phyloP scores from a whole-genome alignment of 1,284 basidiomycete species.

The Vanrija sp. region DNA sequence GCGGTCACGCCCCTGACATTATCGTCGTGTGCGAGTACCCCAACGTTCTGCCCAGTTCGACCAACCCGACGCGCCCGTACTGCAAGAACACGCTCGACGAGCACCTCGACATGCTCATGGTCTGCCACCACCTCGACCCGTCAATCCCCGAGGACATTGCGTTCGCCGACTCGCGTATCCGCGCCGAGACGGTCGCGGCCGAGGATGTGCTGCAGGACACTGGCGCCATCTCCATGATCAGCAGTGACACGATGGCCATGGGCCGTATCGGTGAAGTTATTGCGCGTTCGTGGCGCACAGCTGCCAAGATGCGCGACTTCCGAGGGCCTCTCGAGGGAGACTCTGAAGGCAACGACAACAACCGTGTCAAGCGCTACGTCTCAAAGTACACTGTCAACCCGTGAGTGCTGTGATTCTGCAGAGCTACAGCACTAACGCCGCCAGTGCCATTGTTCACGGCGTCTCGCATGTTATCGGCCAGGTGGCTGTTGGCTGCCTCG shows the following conservation, averaged over 20 bases:
- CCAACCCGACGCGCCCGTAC: slow-evolving; percentile 93
- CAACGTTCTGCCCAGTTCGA: slow-evolving; percentile 95
- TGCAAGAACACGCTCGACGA: slow-evolving; percentile 91
- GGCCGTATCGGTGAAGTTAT: slow-evolving; percentile 94
- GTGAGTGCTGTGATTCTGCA: slow-evolving; percentile 54
- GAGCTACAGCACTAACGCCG: background rate
- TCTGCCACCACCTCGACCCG: slow-evolving; percentile 82
- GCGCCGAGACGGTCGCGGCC: slow-evolving; percentile 93
- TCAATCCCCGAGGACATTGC: slow-evolving; percentile 89
- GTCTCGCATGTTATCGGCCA: slow-evolving; percentile 85
- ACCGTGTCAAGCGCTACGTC: slow-evolving; percentile 94
- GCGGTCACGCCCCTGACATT: slow-evolving; percentile 97
- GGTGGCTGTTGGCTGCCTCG: slow-evolving; percentile 74
- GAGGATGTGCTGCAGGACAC: slow-evolving; percentile 94
- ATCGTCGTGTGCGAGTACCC: slow-evolving; percentile 86
- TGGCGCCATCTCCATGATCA: slow-evolving; percentile 95
- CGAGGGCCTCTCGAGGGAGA: slow-evolving; percentile 74
- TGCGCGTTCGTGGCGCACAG: slow-evolving; percentile 91
- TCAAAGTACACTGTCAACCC: slow-evolving; percentile 98
- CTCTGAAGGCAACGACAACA: slow-evolving; percentile 67
- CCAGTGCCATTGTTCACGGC: slow-evolving; percentile 87
- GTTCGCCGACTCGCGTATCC: slow-evolving; percentile 96
- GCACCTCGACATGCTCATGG: slow-evolving; percentile 97
- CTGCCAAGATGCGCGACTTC: slow-evolving; percentile 84
- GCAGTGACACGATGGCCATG: slow-evolving; percentile 96